Conservation (phyloP, 1,284 basidiomycete species). For the Ceratobasidium papillatum region DNA sequence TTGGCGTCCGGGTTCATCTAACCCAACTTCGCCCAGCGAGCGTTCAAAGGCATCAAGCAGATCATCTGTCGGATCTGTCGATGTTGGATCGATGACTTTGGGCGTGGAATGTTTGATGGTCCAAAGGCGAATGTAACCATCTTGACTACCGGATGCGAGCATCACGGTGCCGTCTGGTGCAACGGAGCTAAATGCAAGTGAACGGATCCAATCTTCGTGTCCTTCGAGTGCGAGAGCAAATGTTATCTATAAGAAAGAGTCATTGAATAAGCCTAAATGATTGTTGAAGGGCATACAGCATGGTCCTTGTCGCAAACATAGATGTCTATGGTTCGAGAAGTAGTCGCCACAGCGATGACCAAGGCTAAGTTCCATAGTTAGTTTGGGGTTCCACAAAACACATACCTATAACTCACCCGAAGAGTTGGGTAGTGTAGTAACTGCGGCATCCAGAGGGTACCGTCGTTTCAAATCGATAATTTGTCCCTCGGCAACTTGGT, state of each 20-base stretch:
- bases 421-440: conserved; percentile 71
- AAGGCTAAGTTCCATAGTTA: conserved; percentile 57
- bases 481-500: conserved; percentile 54
- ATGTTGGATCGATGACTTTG: conserved; percentile 40
- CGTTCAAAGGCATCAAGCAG: conserved; percentile 88
- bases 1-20: conserved; percentile 76
- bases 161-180: conserved; percentile 54
- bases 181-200: conserved; percentile 70
- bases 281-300: conserved; percentile 51
- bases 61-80: conserved; percentile 60
- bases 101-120: conserved; percentile 61
- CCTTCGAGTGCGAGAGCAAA: conserved; percentile 69
- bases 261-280: not conserved
- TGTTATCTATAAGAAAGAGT: conserved; percentile 47
- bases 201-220: conserved; percentile 93
- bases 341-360: conserved; percentile 79
- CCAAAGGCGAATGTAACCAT: conserved; percentile 91
- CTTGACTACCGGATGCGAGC: conserved; percentile 92
- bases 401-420: conserved; percentile 58
- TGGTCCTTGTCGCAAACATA: conserved; percentile 68
- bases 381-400: not conserved
- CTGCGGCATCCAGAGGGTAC: conserved; percentile 76
- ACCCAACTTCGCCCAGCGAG: conserved; percentile 72
- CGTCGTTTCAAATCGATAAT: conserved; percentile 70
- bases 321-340: conserved; percentile 78